Evolutionary conservation across 2,329 filamentous ascomycete genomes (phyloP).

Genomic region (Cadophora luteo-olivacea): DNA sequence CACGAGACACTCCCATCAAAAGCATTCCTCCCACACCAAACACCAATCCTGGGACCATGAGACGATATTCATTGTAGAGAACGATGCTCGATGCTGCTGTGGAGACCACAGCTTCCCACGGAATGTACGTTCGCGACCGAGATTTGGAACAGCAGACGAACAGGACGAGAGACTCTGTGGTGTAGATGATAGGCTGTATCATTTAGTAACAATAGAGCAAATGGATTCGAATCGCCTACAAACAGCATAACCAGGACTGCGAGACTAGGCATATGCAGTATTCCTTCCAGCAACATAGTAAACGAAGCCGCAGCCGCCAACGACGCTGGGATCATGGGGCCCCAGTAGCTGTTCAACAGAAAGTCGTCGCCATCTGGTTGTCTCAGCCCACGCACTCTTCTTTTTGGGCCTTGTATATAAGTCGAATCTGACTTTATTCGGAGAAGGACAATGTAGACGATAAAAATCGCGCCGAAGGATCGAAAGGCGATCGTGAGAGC

Average conservation of each 20-base stretch:
- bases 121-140: slow-evolving; percentile 26
- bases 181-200: slow-evolving; percentile 37
- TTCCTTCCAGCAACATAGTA: slow-evolving; percentile 37
- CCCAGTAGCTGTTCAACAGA: slow-evolving; percentile 25
- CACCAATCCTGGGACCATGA: slow-evolving; percentile 40
- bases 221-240: slow-evolving; percentile 32
- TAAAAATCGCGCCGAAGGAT: slow-evolving; percentile 24
- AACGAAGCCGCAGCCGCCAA: slow-evolving; percentile 35
- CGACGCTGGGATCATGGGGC: slow-evolving; percentile 34
- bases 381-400: slow-evolving; percentile 25
- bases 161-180: slow-evolving; percentile 34
- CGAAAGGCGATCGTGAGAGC: slow-evolving; percentile 36
- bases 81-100: slow-evolving; percentile 26
- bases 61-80: slow-evolving; percentile 40
- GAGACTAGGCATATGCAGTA: slow-evolving; percentile 40
- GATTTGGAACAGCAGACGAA: slow-evolving; percentile 29
- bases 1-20: slow-evolving; percentile 34
- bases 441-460: slow-evolving; percentile 28
- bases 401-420: slow-evolving; percentile 7
- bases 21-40: slow-evolving; percentile 32
- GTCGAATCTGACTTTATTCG: slow-evolving; percentile 14
- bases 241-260: slow-evolving; percentile 40
- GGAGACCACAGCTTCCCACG: slow-evolving; percentile 32
- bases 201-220: slow-evolving; percentile 11
- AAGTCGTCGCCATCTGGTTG: slow-evolving; percentile 23